Percentiles rank a stretch among this genome's conserved stretches.
Conservation (phyloP, 208 protist species). For the Angomonas deanei region DNA sequence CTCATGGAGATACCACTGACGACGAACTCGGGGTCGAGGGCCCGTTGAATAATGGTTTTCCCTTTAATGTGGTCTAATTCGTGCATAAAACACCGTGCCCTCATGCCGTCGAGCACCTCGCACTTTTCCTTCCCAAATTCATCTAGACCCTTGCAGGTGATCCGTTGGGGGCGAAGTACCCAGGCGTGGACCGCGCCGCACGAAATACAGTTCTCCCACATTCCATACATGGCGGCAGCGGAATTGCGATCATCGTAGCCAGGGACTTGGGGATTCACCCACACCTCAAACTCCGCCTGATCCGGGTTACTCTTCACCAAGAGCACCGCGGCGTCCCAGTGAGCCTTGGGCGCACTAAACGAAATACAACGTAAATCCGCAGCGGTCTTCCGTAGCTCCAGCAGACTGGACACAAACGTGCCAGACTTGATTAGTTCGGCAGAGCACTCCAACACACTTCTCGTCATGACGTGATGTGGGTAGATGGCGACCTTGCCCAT, state of each 20-base stretch:
- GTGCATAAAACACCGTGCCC: conserved; percentile 84
- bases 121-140: conserved; percentile 67
- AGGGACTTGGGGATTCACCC: conserved; percentile 77
- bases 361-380: conserved; percentile 70
- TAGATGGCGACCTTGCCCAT: conserved; percentile 65
- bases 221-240: conserved; percentile 86
- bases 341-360: conserved; percentile 74
- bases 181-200: conserved; percentile 67
- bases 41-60: conserved; percentile 78
- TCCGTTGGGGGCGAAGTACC: conserved; percentile 76
- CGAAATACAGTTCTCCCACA: conserved; percentile 91
- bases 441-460: conserved; percentile 42
- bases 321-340: conserved; percentile 83
- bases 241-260: conserved; percentile 67
- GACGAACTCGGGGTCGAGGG: conserved; percentile 74
- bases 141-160: conserved; percentile 68
- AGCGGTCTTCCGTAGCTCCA: conserved; percentile 49
- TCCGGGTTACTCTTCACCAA: conserved; percentile 61
- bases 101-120: conserved; percentile 78
- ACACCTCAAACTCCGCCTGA: conserved; percentile 75
- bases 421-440: conserved; percentile 22
- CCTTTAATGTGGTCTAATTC: conserved; percentile 84
- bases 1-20: conserved; percentile 63
- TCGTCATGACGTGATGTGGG: conserved; percentile 74
- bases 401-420: conserved; percentile 45